Conservation (phyloP, 768 basidiomycete species). For the Udeniomyces megalosporus region DNA sequence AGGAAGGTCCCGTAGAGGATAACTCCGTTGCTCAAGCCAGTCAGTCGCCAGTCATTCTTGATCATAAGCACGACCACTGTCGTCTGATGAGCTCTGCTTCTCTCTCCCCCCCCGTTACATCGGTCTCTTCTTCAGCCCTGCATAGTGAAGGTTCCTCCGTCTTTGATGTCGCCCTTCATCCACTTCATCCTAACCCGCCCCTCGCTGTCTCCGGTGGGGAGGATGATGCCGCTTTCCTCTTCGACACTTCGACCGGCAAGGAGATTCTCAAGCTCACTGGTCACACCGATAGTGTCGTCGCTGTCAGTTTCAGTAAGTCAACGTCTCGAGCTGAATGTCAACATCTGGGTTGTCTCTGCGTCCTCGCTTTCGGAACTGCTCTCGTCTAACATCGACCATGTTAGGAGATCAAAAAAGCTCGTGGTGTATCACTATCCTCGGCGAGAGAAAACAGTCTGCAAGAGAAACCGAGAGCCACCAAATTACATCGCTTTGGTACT, state of each 20-base stretch:
- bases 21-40: conserved; percentile 18
- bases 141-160: conserved; percentile 53
- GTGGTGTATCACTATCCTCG: not conserved
- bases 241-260: conserved; percentile 69
- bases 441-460: too few relatives aligned
- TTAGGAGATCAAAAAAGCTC: not conserved
- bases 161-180: conserved; percentile 70
- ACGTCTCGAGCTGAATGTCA: too few relatives aligned
- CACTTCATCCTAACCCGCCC: conserved; percentile 44
- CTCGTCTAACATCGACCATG: not conserved
- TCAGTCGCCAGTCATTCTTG: not conserved
- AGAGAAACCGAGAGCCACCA: too few relatives aligned
- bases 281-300: conserved; percentile 79
- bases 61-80: too few relatives aligned
- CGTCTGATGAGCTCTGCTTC: too few relatives aligned
- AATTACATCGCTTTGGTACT: too few relatives aligned
- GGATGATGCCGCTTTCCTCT: conserved; percentile 87
- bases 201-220: conserved; percentile 86
- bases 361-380: not conserved
- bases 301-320: conserved; percentile 49
- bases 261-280: conserved; percentile 64
- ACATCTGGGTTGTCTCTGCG: not conserved
- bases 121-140: conserved; percentile 21
- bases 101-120: conserved; percentile 50
- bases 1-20: conserved; percentile 31